Base-by-base conservation (phyloP, 495 filamentous ascomycete genomes). In the Venustampulla echinocandica region DNA sequence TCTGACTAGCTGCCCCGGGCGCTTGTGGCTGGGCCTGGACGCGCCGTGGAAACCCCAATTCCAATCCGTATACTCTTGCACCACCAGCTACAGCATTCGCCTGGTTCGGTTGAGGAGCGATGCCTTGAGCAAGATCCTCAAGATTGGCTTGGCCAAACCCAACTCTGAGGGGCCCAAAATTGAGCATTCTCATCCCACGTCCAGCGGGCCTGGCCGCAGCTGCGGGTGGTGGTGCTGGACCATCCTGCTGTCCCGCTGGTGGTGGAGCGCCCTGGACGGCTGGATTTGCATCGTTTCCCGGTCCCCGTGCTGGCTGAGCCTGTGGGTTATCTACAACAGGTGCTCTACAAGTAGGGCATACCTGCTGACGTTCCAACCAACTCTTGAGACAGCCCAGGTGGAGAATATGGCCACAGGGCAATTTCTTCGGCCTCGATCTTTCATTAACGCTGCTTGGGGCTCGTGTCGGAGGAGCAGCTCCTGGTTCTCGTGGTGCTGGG, bases 311-410 rank as follows among this genome's bases (percentile, higher is more conserved):
- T 61, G 57, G 20, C 44, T 55, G 46, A 35, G 49, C 40, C 43
- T 44, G 40, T 59, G 47, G 47, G 13, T 44, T 52, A n/a, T 64
- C 58, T 34, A 85, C 65, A 23, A 98, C 93, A 17, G 92, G 77
- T 23, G 86, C 74, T 46, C 92, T 80, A 61, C 92, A 98, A 2
- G 90, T 97, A 10, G 92, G 92, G 63, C 92, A 98, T 18, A 92
- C 89, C 62, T 97, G 93, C 62, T 98, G 92, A 44, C 92, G 80
- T 67, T 97, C 92, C n/a, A 98, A 69, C 92, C 92, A 98, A 61
- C 90, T 93, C 58, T 87, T 82, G 35, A 98, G 76, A 59, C 92
- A 98, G 15, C 87, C 80, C 52, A 95, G 87, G 64, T 98, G 92
- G 24, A 98, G 67, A 37, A 96, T 90, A 61, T 98, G 92, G 2